Conservation (phyloP, 108 stramenopile species). For the Pseudonitzschia pungens region DNA sequence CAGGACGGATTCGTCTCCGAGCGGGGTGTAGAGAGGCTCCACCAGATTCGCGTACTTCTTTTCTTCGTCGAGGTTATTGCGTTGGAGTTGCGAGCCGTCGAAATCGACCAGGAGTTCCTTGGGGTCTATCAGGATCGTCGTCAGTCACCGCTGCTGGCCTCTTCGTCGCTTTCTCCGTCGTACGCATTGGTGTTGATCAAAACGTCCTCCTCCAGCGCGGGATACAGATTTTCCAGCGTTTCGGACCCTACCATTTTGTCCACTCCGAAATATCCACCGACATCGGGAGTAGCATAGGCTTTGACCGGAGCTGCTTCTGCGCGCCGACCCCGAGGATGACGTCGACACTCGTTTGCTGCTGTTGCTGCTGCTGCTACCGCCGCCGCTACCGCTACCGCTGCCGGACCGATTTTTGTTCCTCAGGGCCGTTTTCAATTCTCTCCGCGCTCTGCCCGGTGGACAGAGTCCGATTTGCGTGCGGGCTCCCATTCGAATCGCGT, state of each 20-base stretch:
- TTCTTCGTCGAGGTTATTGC: constrained; percentile 26
- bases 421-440: constrained; percentile 38
- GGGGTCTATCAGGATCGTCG: constrained; percentile 42
- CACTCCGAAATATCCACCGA: constrained; percentile 43
- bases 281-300: constrained; percentile 24
- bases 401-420: constrained; percentile 25
- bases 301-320: constrained; percentile 12
- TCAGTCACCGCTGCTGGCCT: constrained; percentile 65
- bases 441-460: constrained; percentile 71
- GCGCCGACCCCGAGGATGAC: neutral
- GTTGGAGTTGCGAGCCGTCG: constrained; percentile 22
- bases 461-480: constrained; percentile 71
- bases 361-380: neutral
- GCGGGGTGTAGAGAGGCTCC: constrained; percentile 55
- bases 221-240: constrained; percentile 29
- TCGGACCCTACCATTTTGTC: constrained; percentile 49
- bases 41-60: constrained; percentile 6
- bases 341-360: neutral
- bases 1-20: constrained; percentile 33
- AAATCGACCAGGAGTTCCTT: constrained; percentile 36
- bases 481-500: constrained; percentile 69
- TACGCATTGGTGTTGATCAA: constrained; percentile 34
- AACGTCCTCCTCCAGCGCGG: constrained; percentile 49
- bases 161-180: constrained; percentile 45
- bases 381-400: neutral